Evolutionary conservation across 192 early-diverging fungal species (phyloP), one percentile per base, ranked within the genome.

Genomic region (Obelidium mucronatum): DNA sequence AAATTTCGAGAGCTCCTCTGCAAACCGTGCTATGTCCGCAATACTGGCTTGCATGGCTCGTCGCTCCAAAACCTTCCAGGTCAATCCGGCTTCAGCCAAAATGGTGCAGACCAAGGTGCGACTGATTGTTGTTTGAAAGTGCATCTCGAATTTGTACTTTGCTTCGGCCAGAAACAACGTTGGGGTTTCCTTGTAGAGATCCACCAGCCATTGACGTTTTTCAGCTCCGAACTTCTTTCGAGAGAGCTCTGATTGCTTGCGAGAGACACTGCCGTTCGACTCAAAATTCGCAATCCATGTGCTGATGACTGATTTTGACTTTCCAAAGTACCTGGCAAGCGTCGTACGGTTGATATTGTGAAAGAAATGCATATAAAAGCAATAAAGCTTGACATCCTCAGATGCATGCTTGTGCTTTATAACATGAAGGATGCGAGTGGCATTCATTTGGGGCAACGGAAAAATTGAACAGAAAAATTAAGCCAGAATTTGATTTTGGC

Each of bases 21-120:
- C 34, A 52, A 71, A 80, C n/a, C 67, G 53, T 26, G n/a, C 15
- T 36, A 76, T 36, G 31, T 80, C 74, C 2, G 4, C 3, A 28
- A 62, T 19, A 30, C 62, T 70, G 60, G 76, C 59, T 76, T 75
- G 58, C 28, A 80, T 65, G 26, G 79, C 74, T n/a, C 67, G 2
- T 22, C 74, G 51, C 51, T 80, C 79, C 31, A 80, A 30, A 1
- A 55, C 63, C 40, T 80, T 75, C 65, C 42, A 67, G 1, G 64
- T 79, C 17, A 75, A 35, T 13, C 72, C 72, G 36, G 58, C 72
- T n/a, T 75, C 40, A 2, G 22, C 26, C 5, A 79, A 26, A 42
- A 64, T 64, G 42, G 42, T 44, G 17, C 42, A 44, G 5, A 44
- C 42, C 5, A 44, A 17, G 42, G 42, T 11, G 17, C 42, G 42